Percentiles rank a stretch among this genome's conserved stretches.
Evolutionary conservation across 2,329 filamentous ascomycete species (phyloP).

Genomic region (Beauveria pseudobassiana): DNA sequence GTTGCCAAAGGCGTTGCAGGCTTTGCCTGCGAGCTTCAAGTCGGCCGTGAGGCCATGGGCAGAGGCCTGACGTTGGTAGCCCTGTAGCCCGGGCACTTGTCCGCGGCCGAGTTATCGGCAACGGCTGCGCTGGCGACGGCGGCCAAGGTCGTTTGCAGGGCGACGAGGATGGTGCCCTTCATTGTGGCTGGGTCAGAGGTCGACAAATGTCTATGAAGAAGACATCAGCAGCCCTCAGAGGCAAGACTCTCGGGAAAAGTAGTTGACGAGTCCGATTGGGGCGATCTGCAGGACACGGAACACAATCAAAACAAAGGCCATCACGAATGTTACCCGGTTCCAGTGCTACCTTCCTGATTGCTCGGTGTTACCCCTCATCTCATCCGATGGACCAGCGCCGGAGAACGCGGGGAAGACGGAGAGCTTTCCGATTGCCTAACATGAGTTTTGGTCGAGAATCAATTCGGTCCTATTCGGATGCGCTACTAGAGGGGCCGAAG

Average conservation of each 20-base stretch:
- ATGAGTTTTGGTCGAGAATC: neutral
- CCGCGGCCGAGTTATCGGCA: neutral
- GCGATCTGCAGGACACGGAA: neutral
- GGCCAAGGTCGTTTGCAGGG: neutral
- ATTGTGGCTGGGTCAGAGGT: neutral
- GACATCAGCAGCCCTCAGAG: too few relatives aligned
- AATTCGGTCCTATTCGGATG: neutral
- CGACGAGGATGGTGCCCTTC: neutral
- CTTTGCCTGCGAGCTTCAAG: conserved; percentile 18
- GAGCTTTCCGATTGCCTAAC: neutral
- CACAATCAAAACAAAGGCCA: neutral
- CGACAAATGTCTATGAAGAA: neutral
- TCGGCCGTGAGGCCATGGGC: conserved; percentile 40
- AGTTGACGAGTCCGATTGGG: neutral
- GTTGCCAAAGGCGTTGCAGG: conserved; percentile 19
- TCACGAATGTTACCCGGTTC: neutral
- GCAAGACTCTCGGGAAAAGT: neutral
- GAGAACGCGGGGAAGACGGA: neutral
- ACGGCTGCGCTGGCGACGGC: neutral
- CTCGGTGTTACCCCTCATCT: neutral
- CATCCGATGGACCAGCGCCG: neutral
- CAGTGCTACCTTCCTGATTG: neutral
- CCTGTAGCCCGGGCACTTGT: conserved; percentile 54
- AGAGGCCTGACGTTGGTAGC: conserved; percentile 48
- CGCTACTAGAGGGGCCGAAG: neutral